Evolutionary conservation across 2,329 filamentous ascomycete genomes (phyloP).

Genomic region (Nemania abortiva): DNA sequence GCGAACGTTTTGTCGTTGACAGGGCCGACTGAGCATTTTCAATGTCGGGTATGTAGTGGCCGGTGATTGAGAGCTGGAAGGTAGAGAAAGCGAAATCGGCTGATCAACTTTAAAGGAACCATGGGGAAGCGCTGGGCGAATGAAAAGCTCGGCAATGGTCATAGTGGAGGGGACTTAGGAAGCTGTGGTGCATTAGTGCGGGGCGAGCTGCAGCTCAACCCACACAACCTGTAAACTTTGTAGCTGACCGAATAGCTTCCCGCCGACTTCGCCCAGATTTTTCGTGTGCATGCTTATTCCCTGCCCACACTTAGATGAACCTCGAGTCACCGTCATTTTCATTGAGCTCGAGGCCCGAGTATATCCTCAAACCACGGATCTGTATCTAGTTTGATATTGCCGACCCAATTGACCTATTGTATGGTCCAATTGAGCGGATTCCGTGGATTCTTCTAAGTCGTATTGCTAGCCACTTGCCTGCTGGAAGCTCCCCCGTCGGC

Average conservation of each 20-base stretch:
- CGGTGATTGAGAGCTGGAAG: no score
- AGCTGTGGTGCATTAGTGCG: constrained; percentile 21
- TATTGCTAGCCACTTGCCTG: constrained; percentile 23
- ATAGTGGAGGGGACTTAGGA: constrained; percentile 12
- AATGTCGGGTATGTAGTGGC: no score
- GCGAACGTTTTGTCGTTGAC: no score
- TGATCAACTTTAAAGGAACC: background rate
- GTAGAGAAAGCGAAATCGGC: constrained; percentile 24
- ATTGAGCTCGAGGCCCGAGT: constrained; percentile 1
- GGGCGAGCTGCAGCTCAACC: constrained; percentile 15
- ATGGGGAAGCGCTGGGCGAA: constrained; percentile 24
- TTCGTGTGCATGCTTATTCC: constrained; percentile 14
- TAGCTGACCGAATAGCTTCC: constrained; percentile 21
- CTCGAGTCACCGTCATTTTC: background rate
- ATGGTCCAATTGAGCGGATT: constrained; percentile 29
- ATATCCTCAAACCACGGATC: background rate
- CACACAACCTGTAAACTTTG: constrained; percentile 2
- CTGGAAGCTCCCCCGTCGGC: constrained; percentile 23
- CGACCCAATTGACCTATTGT: constrained; percentile 18
- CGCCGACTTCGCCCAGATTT: constrained; percentile 43
- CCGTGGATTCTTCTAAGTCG: background rate
- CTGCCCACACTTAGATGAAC: background rate
- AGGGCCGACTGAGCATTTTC: no score
- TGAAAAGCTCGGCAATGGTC: constrained; percentile 35
- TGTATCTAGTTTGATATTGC: background rate